Evolutionary conservation across 805 yeast genomes (phyloP).

Genomic region (Saccharomycopsis fibuligera): DNA sequence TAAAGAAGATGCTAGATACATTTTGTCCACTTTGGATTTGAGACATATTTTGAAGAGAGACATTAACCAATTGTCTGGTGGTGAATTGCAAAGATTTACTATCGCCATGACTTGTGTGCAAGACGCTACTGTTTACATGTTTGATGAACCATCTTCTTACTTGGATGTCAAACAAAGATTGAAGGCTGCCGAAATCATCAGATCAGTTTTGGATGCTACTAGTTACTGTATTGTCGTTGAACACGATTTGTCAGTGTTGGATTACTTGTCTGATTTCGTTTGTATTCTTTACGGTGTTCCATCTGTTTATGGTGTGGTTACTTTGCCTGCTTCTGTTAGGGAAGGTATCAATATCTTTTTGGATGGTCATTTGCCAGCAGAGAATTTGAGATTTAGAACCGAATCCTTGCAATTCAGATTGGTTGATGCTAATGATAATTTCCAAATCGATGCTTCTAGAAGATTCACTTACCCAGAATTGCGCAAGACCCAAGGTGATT

Average conservation of each 20-base stretch:
- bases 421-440: conserved; percentile 78
- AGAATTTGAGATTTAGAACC: conserved; percentile 92
- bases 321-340: conserved; percentile 92
- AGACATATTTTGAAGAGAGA: conserved; percentile 77
- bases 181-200: conserved; percentile 91
- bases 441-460: conserved; percentile 71
- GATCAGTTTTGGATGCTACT: conserved; percentile 72
- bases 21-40: conserved; percentile 69
- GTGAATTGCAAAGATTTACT: conserved; percentile 97
- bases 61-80: conserved; percentile 87
- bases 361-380: conserved; percentile 97
- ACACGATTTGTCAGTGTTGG: conserved; percentile 97
- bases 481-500: conserved; percentile 94
- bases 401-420: conserved; percentile 92
- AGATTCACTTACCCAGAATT: conserved; percentile 72
- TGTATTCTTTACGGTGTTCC: conserved; percentile 98
- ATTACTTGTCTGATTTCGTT: conserved; percentile 92
- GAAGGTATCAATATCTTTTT: conserved; percentile 98
- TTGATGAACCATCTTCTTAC: conserved; percentile 98
- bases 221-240: conserved; percentile 93
- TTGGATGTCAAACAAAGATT: conserved; percentile 98
- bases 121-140: conserved; percentile 94
- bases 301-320: conserved; percentile 97
- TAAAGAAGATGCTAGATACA: conserved; percentile 53
- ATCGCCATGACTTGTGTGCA: conserved; percentile 97